Percentiles rank a stretch among this genome's conserved stretches.
Conservation (phyloP, 176 grass and related monocot genomes). For the Aegilops sharonensis region DNA sequence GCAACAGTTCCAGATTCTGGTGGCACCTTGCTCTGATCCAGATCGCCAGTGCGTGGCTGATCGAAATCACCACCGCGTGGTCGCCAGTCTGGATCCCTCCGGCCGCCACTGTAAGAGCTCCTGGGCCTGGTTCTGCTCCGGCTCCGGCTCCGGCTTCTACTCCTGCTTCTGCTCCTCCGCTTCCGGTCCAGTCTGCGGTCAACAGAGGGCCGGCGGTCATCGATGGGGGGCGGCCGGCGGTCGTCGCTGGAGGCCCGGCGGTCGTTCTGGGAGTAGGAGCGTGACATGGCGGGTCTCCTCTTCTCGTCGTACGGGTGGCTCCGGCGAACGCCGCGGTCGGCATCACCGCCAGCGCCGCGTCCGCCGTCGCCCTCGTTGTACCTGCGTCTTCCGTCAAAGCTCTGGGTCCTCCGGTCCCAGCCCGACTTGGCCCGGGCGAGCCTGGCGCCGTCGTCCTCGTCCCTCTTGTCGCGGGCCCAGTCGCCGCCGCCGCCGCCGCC, state of each 20-base stretch:
- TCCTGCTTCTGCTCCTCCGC: constrained; percentile 38
- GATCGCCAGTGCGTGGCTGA: not conserved
- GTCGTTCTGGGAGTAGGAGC: constrained; percentile 50
- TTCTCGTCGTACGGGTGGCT: constrained; percentile 23
- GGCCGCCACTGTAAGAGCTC: not conserved
- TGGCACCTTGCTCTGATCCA: constrained; percentile 21
- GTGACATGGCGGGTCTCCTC: constrained; percentile 30
- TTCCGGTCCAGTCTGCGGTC: constrained; percentile 39
- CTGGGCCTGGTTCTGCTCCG: constrained; percentile 36
- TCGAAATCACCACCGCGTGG: constrained; percentile 17
- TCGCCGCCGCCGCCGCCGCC: not conserved
- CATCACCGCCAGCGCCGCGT: not conserved
- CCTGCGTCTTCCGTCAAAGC: constrained; percentile 43
- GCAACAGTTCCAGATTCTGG: not conserved
- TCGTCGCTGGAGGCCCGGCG: not conserved
- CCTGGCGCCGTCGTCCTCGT: constrained; percentile 28
- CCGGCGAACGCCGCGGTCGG: constrained; percentile 26
- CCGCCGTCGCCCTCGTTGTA: not conserved
- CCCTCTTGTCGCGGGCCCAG: constrained; percentile 28
- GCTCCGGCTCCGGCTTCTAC: constrained; percentile 19
- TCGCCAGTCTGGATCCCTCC: constrained; percentile 30
- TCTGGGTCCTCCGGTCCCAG: constrained; percentile 53
- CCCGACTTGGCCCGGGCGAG: constrained; percentile 14
- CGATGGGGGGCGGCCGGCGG: not conserved
- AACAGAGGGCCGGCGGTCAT: not conserved